Percentiles rank a stretch among this genome's conserved stretches.
Evolutionary conservation across 202 grass and related monocot species (phyloP).

Genomic region (Schoenoplectus tabernaemontani): DNA sequence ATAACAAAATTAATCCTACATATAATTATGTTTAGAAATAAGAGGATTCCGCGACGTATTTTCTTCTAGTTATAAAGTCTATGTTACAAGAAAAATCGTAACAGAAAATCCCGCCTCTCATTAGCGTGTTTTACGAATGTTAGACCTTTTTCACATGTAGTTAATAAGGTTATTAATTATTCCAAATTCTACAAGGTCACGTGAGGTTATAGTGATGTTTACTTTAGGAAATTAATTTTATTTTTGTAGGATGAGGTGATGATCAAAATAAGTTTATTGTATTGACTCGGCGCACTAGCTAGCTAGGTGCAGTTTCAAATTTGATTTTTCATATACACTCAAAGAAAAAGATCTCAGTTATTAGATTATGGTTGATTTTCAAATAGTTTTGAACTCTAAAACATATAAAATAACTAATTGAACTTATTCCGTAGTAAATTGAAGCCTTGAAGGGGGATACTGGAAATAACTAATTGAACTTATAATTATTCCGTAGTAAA

Average conservation of each 20-base stretch:
- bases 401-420: not conserved
- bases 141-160: not conserved
- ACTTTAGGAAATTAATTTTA: not conserved
- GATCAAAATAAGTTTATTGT: not conserved
- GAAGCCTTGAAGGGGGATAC: too few species aligned
- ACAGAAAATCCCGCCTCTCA: not conserved
- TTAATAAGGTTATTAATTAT: not conserved
- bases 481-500: too few species aligned
- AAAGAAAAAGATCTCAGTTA: not conserved
- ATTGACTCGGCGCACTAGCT: too few species aligned
- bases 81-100: not conserved
- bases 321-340: not conserved
- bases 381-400: not conserved
- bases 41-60: too few species aligned
- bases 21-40: too few species aligned
- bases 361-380: not conserved
- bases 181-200: not conserved
- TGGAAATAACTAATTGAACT: too few species aligned
- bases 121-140: not conserved
- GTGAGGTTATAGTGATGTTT: not conserved
- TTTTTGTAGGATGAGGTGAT: not conserved
- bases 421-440: too few species aligned
- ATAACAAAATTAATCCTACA: too few species aligned
- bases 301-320: not conserved
- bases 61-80: not conserved